Base-by-base conservation (phyloP, 768 basidiomycete genomes). In the Collybia sp. region DNA sequence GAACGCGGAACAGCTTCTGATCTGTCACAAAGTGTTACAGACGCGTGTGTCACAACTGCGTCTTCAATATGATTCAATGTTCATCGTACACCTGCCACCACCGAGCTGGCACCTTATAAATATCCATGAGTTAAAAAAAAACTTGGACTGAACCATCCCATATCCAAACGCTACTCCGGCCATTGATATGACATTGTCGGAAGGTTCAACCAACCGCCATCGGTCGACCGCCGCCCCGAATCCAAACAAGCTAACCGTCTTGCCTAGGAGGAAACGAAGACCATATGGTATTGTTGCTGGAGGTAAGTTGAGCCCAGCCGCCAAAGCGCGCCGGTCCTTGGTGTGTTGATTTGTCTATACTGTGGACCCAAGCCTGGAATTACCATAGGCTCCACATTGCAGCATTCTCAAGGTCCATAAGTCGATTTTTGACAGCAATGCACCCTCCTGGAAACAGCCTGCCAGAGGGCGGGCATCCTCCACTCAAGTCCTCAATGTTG, bases 231-330 rank as follows among this genome's bases (percentile, higher is more conserved):
- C 86, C 0, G 83, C 75, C 12, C 54, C 78, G 0, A 74, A 73
- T 54, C 80, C 78, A 56, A 73, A 67, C 45, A 71, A 70, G 30
- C 68, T 72, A 5, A 62, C 68, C 30, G 65, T 66, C 12, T 62
- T 77, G 18, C 72, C 72, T 25, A 69, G 69, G 36, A 68, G 68
- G 38, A 79, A 67, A 55, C 75, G 85, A 42, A 71, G 87, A 18
- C 82, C 87, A 18, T 79, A 89, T 52, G 88, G 86, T 50, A 79
- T 88, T 17, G 82, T 80, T 13, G 77, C 83, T 5, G 82, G 85
- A 4, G 82, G 85, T 51, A 71, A 68, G n/a, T 69, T 86, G 40
- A 88, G 83, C 53, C 83, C 84, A 5, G 66, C 76, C 36, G 75
- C 85, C 11, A n/a, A n/a, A n/a, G n/a, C n/a, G n/a, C n/a, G n/a